These are phyloP conservation scores for Tetraselmis chui DNA, from an alignment of 139 green algal species.

Conservation along the genomic window DNA sequence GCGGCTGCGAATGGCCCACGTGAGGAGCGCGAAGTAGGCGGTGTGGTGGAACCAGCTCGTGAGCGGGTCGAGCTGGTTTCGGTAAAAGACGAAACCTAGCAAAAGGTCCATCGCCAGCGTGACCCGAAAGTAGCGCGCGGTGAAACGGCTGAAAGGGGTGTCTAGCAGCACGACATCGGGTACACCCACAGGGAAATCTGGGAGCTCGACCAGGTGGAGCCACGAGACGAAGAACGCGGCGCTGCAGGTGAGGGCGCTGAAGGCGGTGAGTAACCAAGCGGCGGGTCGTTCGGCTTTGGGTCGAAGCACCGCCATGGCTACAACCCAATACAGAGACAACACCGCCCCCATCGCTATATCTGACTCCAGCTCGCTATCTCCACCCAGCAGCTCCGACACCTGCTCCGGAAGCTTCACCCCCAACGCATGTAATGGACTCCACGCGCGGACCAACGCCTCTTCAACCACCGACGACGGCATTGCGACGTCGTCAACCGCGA, in stretches of 20 bases:
- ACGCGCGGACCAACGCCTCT: background rate
- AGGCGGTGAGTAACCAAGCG: background rate
- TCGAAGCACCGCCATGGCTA: background rate
- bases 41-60: slow-evolving; percentile 4
- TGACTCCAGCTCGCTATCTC: background rate
- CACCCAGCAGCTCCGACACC: background rate
- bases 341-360: background rate
- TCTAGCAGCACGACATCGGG: background rate
- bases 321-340: background rate
- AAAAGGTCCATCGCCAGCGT: background rate
- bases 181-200: background rate
- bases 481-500: too few species aligned
- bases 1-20: background rate
- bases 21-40: slow-evolving; percentile 4
- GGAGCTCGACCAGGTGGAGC: background rate
- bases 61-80: slow-evolving; percentile 5
- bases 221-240: background rate
- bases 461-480: too few species aligned
- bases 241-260: background rate
- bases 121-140: background rate
- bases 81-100: background rate
- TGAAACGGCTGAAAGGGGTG: background rate
- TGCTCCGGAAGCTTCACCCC: background rate
- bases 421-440: background rate
- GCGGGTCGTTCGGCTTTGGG: background rate